Evolutionary conservation across 352 stramenopile species (phyloP).

Genomic region (Phytopythium helicoides): DNA sequence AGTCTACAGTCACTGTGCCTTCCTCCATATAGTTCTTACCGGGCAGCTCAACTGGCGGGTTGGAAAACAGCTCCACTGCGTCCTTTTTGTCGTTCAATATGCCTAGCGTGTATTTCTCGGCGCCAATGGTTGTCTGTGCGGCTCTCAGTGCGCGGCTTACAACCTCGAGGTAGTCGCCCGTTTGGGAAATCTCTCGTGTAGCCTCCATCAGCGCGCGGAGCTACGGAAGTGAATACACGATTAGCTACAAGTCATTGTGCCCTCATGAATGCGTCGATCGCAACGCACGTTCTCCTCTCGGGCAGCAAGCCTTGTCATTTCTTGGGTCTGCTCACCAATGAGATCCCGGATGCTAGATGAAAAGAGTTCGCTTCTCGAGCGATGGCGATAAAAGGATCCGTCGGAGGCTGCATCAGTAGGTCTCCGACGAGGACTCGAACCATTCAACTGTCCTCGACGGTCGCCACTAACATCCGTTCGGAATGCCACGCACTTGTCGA

Average conservation of each 20-base stretch:
- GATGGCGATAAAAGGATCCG: constrained; percentile 24
- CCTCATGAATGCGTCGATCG: no score
- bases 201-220: constrained; percentile 60
- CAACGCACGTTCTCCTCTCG: constrained; percentile 51
- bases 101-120: constrained; percentile 58
- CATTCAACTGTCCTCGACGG: background rate
- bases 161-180: constrained; percentile 49
- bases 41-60: constrained; percentile 41
- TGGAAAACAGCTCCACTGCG: constrained; percentile 59
- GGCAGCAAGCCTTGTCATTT: constrained; percentile 43
- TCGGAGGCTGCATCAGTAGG: background rate
- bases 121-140: constrained; percentile 40
- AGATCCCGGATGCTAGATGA: constrained; percentile 50
- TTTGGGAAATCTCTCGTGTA: constrained; percentile 57
- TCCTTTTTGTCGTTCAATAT: constrained; percentile 68
- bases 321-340: constrained; percentile 46
- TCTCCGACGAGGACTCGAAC: constrained; percentile 1
- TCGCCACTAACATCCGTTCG: constrained; percentile 18
- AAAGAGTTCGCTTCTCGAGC: constrained; percentile 46
- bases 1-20: constrained; percentile 48
- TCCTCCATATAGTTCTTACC: constrained; percentile 58
- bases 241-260: background rate
- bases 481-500: constrained; percentile 42
- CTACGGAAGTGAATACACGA: constrained; percentile 16
- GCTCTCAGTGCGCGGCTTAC: constrained; percentile 52